Conservation (phyloP, 371 early-diverging fungal genomes). For the Rhizopus arrhizus region DNA sequence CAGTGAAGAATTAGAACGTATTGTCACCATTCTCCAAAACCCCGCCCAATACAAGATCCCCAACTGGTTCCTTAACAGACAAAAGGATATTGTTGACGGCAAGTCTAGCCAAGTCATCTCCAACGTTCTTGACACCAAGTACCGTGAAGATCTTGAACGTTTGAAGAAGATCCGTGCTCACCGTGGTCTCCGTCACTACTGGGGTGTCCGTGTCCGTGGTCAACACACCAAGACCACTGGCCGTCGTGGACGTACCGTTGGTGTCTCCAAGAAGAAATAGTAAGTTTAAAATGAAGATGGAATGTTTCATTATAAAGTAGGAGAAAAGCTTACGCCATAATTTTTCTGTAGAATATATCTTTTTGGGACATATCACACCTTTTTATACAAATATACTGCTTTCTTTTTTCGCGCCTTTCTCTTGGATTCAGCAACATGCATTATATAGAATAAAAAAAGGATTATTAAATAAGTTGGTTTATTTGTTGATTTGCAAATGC, state of each 20-base stretch:
- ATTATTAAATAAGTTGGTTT: not conserved
- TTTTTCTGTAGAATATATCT: not conserved
- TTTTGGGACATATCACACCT: not conserved
- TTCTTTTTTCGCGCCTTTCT: not conserved
- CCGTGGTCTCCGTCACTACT: slow-evolving; percentile 96
- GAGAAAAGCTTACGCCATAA: no score
- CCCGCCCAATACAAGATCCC: slow-evolving; percentile 97
- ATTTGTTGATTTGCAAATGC: slow-evolving; percentile 33
- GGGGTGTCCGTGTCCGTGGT: slow-evolving; percentile 95
- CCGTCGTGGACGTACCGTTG: slow-evolving; percentile 95
- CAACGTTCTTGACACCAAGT: slow-evolving; percentile 93
- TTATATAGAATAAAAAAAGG: not conserved
- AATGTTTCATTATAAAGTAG: slow-evolving; percentile 79
- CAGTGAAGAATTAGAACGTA: slow-evolving; percentile 90
- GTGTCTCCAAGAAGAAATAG: slow-evolving; percentile 97
- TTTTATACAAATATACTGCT: not conserved
- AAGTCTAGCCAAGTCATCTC: slow-evolving; percentile 92
- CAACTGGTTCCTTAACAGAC: slow-evolving; percentile 98
- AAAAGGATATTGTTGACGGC: slow-evolving; percentile 96
- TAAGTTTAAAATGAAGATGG: not conserved
- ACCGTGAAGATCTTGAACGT: slow-evolving; percentile 97
- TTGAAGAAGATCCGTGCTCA: slow-evolving; percentile 96
- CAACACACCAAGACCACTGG: slow-evolving; percentile 99
- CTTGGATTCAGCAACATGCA: not conserved
- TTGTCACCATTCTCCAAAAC: slow-evolving; percentile 91